Conservation (phyloP, 331 rosid species). For the Rhamnella rubrinervis region DNA sequence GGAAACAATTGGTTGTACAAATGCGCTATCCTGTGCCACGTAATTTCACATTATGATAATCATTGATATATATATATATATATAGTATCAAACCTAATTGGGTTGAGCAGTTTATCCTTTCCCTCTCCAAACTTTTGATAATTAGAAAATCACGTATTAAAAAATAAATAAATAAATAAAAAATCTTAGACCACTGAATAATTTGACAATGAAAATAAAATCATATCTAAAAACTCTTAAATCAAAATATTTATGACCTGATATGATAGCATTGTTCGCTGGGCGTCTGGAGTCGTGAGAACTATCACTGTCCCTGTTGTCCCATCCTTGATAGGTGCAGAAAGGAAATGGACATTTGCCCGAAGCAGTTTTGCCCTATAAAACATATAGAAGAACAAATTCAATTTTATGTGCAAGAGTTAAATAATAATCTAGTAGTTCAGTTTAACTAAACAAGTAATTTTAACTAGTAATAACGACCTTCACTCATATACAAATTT, state of each 20-base stretch:
- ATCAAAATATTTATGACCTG: conserved; percentile 49
- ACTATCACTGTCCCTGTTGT: conserved; percentile 96
- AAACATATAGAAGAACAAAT: background rate
- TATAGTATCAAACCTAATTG: too few relatives aligned
- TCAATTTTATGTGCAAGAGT: background rate
- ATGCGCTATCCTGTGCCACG: background rate
- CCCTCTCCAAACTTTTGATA: too few relatives aligned
- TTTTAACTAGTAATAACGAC: too few relatives aligned
- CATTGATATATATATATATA: too few relatives aligned
- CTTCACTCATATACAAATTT: too few relatives aligned
- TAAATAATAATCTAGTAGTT: background rate
- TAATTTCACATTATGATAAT: background rate
- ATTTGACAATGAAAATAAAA: background rate
- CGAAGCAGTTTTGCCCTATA: conserved; percentile 67
- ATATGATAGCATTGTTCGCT: conserved; percentile 93
- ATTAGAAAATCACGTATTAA: background rate
- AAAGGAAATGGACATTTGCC: conserved; percentile 88
- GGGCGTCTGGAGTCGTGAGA: conserved; percentile 97
- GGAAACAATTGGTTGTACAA: background rate
- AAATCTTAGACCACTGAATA: background rate
- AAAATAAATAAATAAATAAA: too few relatives aligned
- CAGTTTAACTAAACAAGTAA: too few relatives aligned
- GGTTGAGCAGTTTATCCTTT: too few relatives aligned
- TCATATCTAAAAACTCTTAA: background rate
- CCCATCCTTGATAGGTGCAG: conserved; percentile 72